Percentiles rank a stretch among this genome's conserved stretches.
Evolutionary conservation across 2,329 filamentous ascomycete genomes (phyloP).

Genomic region (Macrophomina tecta): DNA sequence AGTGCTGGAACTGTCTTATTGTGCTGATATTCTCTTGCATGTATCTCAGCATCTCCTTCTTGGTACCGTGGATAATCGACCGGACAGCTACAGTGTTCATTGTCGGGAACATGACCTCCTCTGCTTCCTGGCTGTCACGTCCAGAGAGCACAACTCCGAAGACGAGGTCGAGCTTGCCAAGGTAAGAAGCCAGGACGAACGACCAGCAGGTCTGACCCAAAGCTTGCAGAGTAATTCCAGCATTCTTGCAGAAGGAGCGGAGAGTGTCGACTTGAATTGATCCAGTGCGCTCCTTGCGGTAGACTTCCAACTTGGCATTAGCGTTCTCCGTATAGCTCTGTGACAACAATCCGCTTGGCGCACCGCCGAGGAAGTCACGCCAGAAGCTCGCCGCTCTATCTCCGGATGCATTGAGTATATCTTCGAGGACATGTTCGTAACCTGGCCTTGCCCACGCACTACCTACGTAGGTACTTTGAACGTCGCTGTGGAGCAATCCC

Average conservation of each 20-base stretch:
- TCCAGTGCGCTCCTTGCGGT: slow-evolving; percentile 58
- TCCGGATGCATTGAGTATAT: slow-evolving; percentile 57
- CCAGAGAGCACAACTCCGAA: slow-evolving; percentile 88
- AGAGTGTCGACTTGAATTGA: slow-evolving; percentile 50
- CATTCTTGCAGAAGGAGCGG: slow-evolving; percentile 66
- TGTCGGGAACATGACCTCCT: slow-evolving; percentile 78
- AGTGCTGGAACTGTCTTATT: slow-evolving; percentile 75
- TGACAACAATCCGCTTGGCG: slow-evolving; percentile 31
- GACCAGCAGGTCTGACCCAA: slow-evolving; percentile 80
- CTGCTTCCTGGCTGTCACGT: slow-evolving; percentile 73
- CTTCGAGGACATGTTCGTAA: slow-evolving; percentile 61
- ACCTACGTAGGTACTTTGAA: slow-evolving; percentile 68
- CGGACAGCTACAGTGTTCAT: slow-evolving; percentile 90
- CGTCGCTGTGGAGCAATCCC: slow-evolving; percentile 72
- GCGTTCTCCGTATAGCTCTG: slow-evolving; percentile 26
- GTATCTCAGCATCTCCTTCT: slow-evolving; percentile 69
- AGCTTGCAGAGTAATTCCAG: slow-evolving; percentile 75
- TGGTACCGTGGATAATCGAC: slow-evolving; percentile 72
- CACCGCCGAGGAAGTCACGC: slow-evolving; percentile 68
- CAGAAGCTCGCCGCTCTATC: slow-evolving; percentile 69
- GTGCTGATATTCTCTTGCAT: slow-evolving; percentile 73
- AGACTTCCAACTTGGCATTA: slow-evolving; percentile 30
- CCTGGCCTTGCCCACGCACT: slow-evolving; percentile 50
- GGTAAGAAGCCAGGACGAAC: slow-evolving; percentile 68
- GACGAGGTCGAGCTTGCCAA: slow-evolving; percentile 71